Percentiles rank a stretch among this genome's conserved stretches.
phyloP scores from a whole-genome alignment of 371 early-diverging fungal species.

The Mucor plumbeus region DNA sequence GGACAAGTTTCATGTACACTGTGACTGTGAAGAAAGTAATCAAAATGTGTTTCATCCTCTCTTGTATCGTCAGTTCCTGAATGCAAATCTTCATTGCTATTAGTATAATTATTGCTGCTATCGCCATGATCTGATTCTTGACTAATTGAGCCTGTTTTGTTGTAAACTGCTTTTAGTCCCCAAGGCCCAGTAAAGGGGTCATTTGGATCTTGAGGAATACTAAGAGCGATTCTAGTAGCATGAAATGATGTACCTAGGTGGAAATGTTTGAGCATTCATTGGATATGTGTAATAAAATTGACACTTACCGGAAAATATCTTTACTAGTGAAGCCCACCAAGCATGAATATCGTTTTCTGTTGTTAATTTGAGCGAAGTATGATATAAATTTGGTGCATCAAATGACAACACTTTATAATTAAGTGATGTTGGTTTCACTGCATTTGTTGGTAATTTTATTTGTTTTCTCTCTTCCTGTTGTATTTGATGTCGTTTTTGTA shows the following conservation, averaged over 20 bases:
- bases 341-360: constrained; percentile 50
- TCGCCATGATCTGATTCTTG: constrained; percentile 16
- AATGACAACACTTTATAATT: constrained; percentile 41
- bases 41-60: constrained; percentile 17
- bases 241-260: constrained; percentile 40
- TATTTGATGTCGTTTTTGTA: constrained; percentile 41
- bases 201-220: constrained; percentile 54
- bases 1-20: constrained; percentile 28
- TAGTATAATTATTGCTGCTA: neutral
- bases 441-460: constrained; percentile 20
- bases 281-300: no score
- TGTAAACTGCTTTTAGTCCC: constrained; percentile 56
- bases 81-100: neutral
- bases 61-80: constrained; percentile 16
- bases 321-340: constrained; percentile 52
- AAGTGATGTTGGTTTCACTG: constrained; percentile 26
- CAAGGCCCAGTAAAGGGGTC: constrained; percentile 55
- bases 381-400: constrained; percentile 53
- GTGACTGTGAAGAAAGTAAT: constrained; percentile 45
- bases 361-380: constrained; percentile 47
- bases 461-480: constrained; percentile 30
- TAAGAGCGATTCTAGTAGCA: constrained; percentile 45
- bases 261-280: neutral
- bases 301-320: constrained; percentile 38
- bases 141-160: constrained; percentile 33